Base-by-base conservation (phyloP, 805 yeast species). In the Dipodascopsis uninucleata region DNA sequence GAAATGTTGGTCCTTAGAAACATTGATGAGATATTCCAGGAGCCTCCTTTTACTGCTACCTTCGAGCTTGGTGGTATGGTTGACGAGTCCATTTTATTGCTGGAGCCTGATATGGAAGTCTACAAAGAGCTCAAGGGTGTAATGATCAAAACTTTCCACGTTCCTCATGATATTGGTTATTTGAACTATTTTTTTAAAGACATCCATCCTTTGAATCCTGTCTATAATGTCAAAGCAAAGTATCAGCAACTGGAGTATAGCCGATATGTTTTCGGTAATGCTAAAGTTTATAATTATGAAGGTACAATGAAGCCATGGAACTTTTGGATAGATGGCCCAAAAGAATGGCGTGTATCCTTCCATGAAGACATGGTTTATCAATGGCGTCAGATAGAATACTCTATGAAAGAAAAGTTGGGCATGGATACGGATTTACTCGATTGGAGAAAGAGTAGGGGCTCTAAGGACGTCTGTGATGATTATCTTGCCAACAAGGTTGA, bases 251-350 rank as follows among this genome's bases (percentile, higher is more conserved):
- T 26, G 8, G 49, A 41, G 5, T 50, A 43, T 40, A 37, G 53
- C 14, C 28, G 40, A 2, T 48, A 48, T 29, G 24, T 50, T 3
- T 43, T 50, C 28, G 41, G 41, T 10, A 50, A 50, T 22, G 55
- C 55, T 3, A 36, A 41, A 24, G 40, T 50, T 6, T 50, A 39
- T 39, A 50, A 50, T 21, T 50, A 39, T 39, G 53, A 48, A 32
- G 55, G 55, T 4, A 36, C 53, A 6, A 31, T 50, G 43, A 42
- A 48, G 39, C 53, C 55, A 22, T 50, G 55, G 55, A 35, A 40
- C 29, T 50, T 50, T 36, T 50, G 53, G 53, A 17, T 28, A 36
- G 34, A 43, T 28, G 39, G 36, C 5, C 48, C 47, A 4, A 41
- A 43, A 25, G 16, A 31, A 28, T 50, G 55, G 55, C 52, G 55